Conservation (phyloP, 1,284 basidiomycete species). For the Tilletia indica region DNA sequence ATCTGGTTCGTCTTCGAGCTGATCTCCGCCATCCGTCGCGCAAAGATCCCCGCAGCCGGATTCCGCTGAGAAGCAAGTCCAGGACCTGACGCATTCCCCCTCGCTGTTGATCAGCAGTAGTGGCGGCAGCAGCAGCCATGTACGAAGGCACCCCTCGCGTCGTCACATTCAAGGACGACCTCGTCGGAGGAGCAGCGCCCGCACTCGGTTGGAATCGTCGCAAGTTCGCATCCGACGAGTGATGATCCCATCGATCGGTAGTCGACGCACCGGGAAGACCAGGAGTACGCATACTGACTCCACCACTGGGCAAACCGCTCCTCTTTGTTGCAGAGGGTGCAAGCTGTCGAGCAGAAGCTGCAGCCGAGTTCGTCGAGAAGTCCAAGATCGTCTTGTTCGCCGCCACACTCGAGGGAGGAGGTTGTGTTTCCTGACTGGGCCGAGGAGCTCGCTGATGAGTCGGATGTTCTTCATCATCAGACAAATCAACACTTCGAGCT, state of each 20-base stretch:
- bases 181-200: constrained; percentile 38
- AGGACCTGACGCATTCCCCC: neutral
- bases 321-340: neutral
- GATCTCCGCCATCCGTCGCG: constrained; percentile 20
- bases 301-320: neutral
- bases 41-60: constrained; percentile 36
- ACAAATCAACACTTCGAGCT: neutral
- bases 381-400: constrained; percentile 7
- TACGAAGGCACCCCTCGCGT: constrained; percentile 5
- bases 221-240: neutral
- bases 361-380: neutral
- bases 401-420: neutral
- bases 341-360: constrained; percentile 19
- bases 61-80: constrained; percentile 16
- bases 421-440: neutral
- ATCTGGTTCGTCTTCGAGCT: neutral
- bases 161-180: constrained; percentile 25
- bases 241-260: no score
- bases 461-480: constrained; percentile 21
- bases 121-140: neutral
- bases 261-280: neutral
- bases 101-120: neutral
- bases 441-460: constrained; percentile 18
- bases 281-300: neutral
- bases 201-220: constrained; percentile 34